Evolutionary conservation across 257 asterid species (phyloP).

Genomic region (Galeopsis tetrahit): DNA sequence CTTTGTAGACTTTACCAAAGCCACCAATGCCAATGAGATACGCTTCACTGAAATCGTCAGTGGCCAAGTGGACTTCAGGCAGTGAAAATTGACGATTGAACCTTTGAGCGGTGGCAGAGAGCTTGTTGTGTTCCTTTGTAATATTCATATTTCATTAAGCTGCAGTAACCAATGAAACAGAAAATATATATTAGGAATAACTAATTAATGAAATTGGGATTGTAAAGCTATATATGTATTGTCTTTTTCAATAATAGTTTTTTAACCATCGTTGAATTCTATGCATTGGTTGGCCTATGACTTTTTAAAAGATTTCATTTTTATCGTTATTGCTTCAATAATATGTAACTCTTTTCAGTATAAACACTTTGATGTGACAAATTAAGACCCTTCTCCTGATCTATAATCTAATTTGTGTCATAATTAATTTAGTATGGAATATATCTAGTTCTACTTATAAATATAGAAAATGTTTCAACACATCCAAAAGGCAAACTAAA

Average conservation of each 20-base stretch:
- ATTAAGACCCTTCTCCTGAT: too few relatives aligned
- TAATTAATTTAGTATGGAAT: too few relatives aligned
- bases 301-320: too few relatives aligned
- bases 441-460: too few relatives aligned
- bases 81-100: conserved; percentile 42
- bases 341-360: too few relatives aligned
- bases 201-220: not conserved
- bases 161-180: not conserved
- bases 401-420: too few relatives aligned
- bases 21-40: conserved; percentile 50
- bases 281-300: too few relatives aligned
- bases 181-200: not conserved
- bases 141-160: not conserved
- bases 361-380: too few relatives aligned
- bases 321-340: not conserved
- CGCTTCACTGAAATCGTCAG: conserved; percentile 37
- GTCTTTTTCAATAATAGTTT: not conserved
- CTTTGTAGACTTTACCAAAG: conserved; percentile 48
- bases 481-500: too few relatives aligned
- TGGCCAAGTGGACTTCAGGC: conserved; percentile 38
- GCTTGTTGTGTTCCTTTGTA: conserved; percentile 25
- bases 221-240: not conserved
- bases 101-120: conserved; percentile 21
- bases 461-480: too few relatives aligned
- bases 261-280: not conserved